Evolutionary conservation across 257 asterid species (phyloP).

Genomic region (Handroanthus guayacan): DNA sequence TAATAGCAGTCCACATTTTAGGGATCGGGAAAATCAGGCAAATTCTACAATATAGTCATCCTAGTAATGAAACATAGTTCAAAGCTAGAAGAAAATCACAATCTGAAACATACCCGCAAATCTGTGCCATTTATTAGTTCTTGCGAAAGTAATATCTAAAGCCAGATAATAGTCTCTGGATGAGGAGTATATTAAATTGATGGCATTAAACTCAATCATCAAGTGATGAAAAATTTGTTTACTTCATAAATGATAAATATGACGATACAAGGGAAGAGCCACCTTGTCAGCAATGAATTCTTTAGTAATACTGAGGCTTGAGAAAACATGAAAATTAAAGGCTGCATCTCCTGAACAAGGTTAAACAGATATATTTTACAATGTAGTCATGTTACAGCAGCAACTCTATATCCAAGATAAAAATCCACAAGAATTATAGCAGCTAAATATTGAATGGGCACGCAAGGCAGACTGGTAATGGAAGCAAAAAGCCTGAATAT

Average conservation of each 20-base stretch:
- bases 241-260: no score
- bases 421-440: not conserved
- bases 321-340: no score
- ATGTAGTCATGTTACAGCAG: not conserved
- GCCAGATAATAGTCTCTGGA: no score
- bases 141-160: not conserved
- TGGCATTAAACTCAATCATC: not conserved
- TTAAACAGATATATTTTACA: no score
- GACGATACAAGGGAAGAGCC: no score
- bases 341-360: no score
- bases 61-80: not conserved
- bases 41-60: not conserved
- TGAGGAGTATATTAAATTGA: no score
- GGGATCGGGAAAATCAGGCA: not conserved
- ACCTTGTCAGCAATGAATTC: no score
- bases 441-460: not conserved
- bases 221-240: no score
- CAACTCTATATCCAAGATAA: slow-evolving; percentile 3
- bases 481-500: not conserved
- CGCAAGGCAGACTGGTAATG: not conserved
- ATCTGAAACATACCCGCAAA: not conserved
- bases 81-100: not conserved
- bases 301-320: no score
- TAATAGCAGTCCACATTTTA: not conserved
- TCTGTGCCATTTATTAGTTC: not conserved